These are phyloP conservation scores for Urostyla sp. DNA, from an alignment of 73 alveolate species.

Conservation along the genomic window DNA sequence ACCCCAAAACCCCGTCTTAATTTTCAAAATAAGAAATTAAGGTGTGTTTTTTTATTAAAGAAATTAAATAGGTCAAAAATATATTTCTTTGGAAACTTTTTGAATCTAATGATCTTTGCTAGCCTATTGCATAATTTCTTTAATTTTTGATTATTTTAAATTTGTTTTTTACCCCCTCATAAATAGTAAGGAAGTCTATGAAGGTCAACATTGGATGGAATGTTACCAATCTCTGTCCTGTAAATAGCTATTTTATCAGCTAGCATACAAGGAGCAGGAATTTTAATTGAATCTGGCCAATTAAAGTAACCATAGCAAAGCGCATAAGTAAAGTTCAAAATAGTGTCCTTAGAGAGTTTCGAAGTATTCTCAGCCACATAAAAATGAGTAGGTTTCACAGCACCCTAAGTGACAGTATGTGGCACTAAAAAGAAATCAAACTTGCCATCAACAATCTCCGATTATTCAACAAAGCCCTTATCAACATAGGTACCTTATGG, in stretches of 20 bases:
- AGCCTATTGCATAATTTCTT: too few species aligned
- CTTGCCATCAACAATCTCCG: conserved; percentile 29
- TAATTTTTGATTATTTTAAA: too few species aligned
- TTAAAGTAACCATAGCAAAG: conserved; percentile 63
- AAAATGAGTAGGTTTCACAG: conserved; percentile 61
- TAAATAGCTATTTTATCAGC: conserved; percentile 63
- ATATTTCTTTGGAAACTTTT: too few species aligned
- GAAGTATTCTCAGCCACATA: conserved; percentile 37
- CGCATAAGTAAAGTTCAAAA: conserved; percentile 58
- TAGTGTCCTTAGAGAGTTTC: conserved; percentile 33
- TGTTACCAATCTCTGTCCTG: conserved; percentile 50
- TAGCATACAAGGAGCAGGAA: conserved; percentile 68
- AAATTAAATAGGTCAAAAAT: too few species aligned
- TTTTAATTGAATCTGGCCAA: conserved; percentile 65
- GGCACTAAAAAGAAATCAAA: conserved; percentile 62
- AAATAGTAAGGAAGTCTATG: conserved; percentile 55
- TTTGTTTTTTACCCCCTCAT: conserved; percentile 21
- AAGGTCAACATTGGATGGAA: conserved; percentile 54
- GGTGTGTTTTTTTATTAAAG: too few species aligned
- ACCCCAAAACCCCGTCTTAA: too few species aligned
- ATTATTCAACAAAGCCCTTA: conserved; percentile 52
- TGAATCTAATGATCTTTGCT: too few species aligned
- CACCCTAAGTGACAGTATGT: conserved; percentile 61
- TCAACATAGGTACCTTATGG: conserved; percentile 63
- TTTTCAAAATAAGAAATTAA: too few species aligned